Percentiles rank a stretch among this genome's conserved stretches.
These are phyloP conservation scores for Xylaria sp. DNA, from an alignment of 2,329 filamentous ascomycete genomes.

Conservation along the genomic window DNA sequence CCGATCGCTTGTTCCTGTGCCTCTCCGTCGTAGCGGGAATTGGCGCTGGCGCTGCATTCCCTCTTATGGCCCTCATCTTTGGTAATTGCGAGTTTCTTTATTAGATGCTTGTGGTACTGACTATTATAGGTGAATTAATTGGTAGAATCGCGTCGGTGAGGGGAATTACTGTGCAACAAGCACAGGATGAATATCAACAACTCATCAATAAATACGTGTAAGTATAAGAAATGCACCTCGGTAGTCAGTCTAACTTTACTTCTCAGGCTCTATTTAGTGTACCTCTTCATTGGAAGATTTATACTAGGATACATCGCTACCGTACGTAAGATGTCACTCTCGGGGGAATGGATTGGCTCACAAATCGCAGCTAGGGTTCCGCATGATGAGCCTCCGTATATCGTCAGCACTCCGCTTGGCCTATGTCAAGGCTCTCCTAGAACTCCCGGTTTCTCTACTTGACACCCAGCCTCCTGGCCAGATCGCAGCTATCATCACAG, in stretches of 20 bases:
- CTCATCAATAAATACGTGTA: constrained; percentile 53
- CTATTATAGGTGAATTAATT: constrained; percentile 48
- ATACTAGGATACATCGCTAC: constrained; percentile 65
- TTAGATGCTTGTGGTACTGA: constrained; percentile 1
- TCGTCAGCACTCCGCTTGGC: constrained; percentile 65
- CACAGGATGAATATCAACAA: constrained; percentile 39
- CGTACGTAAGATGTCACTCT: constrained; percentile 41
- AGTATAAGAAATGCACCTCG: constrained; percentile 25
- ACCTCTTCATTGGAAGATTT: constrained; percentile 72
- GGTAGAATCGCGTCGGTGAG: constrained; percentile 51
- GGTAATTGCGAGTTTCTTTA: constrained; percentile 41
- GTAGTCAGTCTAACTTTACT: background rate
- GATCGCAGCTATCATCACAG: constrained; percentile 66
- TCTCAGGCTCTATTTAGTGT: constrained; percentile 69
- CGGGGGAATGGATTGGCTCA: constrained; percentile 1
- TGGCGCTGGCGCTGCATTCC: constrained; percentile 39
- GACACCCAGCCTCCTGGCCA: constrained; percentile 68
- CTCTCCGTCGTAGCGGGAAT: constrained; percentile 35
- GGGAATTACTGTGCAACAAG: constrained; percentile 25
- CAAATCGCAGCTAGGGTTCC: constrained; percentile 57
- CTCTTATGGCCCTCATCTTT: constrained; percentile 63
- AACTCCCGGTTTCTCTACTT: constrained; percentile 68
- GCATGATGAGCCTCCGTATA: constrained; percentile 64
- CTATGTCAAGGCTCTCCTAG: constrained; percentile 69
- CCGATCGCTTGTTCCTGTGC: constrained; percentile 35